Percentiles rank a stretch among this genome's conserved stretches.
phyloP scores from a whole-genome alignment of 208 protist genomes.

The Acanthamoeba quina region DNA sequence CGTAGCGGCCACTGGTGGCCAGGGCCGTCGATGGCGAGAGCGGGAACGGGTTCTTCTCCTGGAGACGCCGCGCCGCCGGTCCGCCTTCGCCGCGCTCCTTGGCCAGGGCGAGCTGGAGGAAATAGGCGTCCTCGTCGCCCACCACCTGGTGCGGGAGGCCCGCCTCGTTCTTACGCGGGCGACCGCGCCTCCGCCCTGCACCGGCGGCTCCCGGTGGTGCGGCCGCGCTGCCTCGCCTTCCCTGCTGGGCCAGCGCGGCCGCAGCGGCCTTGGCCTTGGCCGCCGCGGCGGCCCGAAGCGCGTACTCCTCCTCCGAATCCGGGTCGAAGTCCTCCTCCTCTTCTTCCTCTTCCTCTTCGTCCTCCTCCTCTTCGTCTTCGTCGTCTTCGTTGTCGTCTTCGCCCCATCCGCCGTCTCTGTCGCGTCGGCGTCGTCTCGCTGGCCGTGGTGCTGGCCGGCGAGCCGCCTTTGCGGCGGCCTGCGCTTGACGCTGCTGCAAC shows the following conservation, averaged over 20 bases:
- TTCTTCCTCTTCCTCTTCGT: constrained; percentile 27
- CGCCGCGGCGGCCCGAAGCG: not conserved
- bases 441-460: not conserved
- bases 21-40: not conserved
- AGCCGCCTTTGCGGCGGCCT: not conserved
- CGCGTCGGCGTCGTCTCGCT: not conserved
- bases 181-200: not conserved
- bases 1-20: not conserved
- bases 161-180: not conserved
- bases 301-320: constrained; percentile 1
- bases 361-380: constrained; percentile 19
- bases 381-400: constrained; percentile 41
- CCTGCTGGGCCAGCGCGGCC: not conserved
- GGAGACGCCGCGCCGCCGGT: no score
- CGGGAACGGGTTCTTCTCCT: constrained; percentile 43
- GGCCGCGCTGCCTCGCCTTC: not conserved
- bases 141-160: not conserved
- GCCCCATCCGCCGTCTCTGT: constrained; percentile 55
- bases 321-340: constrained; percentile 58
- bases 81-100: not conserved
- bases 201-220: not conserved
- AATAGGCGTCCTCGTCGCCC: constrained; percentile 2
- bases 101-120: constrained; percentile 9
- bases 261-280: not conserved
- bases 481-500: not conserved